Evolutionary conservation across 2,329 filamentous ascomycete species (phyloP), one percentile per base, ranked within the genome.

Genomic region (Chaetomiaceae sp.): DNA sequence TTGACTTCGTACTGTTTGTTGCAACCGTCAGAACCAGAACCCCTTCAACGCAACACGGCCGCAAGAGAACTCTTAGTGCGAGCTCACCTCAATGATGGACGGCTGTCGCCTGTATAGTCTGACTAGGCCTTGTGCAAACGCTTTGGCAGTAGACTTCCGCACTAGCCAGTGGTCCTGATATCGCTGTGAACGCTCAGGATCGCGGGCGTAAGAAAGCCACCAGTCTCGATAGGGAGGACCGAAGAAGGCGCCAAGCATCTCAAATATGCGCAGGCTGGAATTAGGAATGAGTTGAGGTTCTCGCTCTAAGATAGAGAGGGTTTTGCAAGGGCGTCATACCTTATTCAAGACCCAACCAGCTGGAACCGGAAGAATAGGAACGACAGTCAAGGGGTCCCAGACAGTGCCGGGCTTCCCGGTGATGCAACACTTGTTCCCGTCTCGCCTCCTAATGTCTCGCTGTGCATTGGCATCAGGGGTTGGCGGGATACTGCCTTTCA

Each of bases 231-330:
- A 63, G 1, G 49, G 47, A 4, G 43, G 52, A 2, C 53, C 50
- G 38, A 65, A 63, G 50, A 63, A 65, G n/a, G 56, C 61, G 20
- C 45, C 50, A 8, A 53, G 48, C 54, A 60, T 58, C 3, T 56
- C 51, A 10, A 37, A 32, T 8, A 57, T 50, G 6, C 35, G 36
- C 2, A 46, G 20, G 52, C 57, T 20, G n/a, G n/a, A n/a, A n/a
- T 37, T 30, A 30, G 48, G 33, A 36, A n/a, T n/a, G n/a, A n/a
- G n/a, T n/a, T n/a, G n/a, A n/a, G n/a, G n/a, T n/a, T n/a, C n/a
- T n/a, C n/a, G n/a, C n/a, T n/a, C n/a, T n/a, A n/a, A n/a, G n/a
- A n/a, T n/a, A n/a, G n/a, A n/a, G n/a, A n/a, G n/a, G n/a, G n/a
- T n/a, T n/a, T n/a, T n/a, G n/a, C n/a, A n/a, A n/a, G n/a, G n/a